Evolutionary conservation across 176 grass and related monocot genomes (phyloP).

Genomic region (bread wheat (Triticum aestivum)): IWGSC_CS_RefSeq_v2.1 NC_057797.1:38712126-38712625

Average conservation of each 20-base stretch:
- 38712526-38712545: slow-evolving; percentile 29
- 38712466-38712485: slow-evolving; percentile 28
- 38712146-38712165: not conserved
- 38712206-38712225: not conserved
- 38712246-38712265: not conserved
- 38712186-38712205: not conserved
- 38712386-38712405: not conserved
- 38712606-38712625: too few species aligned
- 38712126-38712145: slow-evolving; percentile 36
- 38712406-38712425: slow-evolving; percentile 6
- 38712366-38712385: slow-evolving; percentile 26
- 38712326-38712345: slow-evolving; percentile 15
- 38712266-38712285: not conserved
- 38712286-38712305: not conserved
- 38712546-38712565: not conserved
- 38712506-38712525: not conserved
- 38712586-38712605: too few species aligned
- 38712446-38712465: not conserved
- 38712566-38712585: too few species aligned
- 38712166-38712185: slow-evolving; percentile 26
- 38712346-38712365: not conserved
- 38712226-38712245: slow-evolving; percentile 32
- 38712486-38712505: slow-evolving; percentile 1
- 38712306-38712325: not conserved
- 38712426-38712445: slow-evolving; percentile 29